A percentile compares a stretch with the other conserved stretches of the same genome.
Evolutionary conservation across 2,329 filamentous ascomycete species (phyloP).

Genomic region (Tolypocladium inflatum): DNA sequence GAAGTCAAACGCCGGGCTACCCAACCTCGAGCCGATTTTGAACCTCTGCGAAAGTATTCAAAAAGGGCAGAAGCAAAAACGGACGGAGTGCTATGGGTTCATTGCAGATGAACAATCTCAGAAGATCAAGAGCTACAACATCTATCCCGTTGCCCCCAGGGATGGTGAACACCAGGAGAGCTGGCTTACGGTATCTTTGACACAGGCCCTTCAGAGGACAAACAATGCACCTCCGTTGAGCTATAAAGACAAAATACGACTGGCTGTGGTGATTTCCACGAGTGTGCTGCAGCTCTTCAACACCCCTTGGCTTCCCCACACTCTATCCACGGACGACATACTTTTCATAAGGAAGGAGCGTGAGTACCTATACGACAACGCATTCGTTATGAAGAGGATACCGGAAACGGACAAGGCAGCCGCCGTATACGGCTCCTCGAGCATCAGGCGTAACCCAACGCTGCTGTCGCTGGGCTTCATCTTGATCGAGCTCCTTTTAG

Average conservation of each 20-base stretch:
- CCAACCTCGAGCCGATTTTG: background rate
- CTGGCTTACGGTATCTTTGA: background rate
- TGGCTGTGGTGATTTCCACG: constrained; percentile 9
- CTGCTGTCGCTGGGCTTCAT: constrained; percentile 11
- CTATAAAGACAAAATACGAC: constrained; percentile 5
- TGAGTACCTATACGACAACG: background rate
- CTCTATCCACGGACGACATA: background rate
- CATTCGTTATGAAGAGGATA: background rate
- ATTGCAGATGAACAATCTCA: background rate
- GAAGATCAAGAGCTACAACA: background rate
- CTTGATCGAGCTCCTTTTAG: constrained; percentile 10
- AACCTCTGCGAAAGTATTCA: background rate
- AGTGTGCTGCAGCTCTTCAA: constrained; percentile 13
- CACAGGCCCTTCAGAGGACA: background rate
- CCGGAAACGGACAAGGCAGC: background rate
- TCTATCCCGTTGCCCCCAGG: background rate
- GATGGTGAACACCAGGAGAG: background rate
- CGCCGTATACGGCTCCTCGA: background rate
- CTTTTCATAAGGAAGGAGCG: background rate
- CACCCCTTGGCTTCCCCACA: constrained; percentile 11
- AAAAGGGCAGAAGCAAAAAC: background rate
- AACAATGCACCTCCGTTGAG: background rate
- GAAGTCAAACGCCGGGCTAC: background rate
- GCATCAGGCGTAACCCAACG: background rate
- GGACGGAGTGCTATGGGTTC: background rate